These are phyloP conservation scores for Leccinum boreale DNA, from an alignment of 768 basidiomycete species.

Conservation along the genomic window DNA sequence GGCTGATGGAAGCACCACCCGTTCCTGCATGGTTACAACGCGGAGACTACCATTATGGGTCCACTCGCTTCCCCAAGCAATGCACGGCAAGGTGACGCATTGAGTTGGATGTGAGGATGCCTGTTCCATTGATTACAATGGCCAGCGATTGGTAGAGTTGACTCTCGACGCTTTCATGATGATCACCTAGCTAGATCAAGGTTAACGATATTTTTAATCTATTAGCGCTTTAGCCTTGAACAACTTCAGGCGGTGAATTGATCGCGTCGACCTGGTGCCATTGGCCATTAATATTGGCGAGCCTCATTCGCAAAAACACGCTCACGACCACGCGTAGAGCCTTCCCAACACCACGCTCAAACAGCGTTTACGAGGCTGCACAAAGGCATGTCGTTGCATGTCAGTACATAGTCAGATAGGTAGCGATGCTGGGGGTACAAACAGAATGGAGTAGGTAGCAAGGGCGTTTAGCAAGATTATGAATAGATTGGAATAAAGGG, in stretches of 20 bases:
- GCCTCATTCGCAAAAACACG: not conserved
- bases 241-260: not conserved
- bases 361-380: conserved; percentile 5
- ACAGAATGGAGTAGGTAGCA: not conserved
- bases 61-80: not conserved
- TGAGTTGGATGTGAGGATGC: not conserved
- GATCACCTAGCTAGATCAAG: too few relatives aligned
- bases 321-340: not conserved
- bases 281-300: not conserved
- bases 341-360: conserved; percentile 1
- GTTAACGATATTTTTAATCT: too few relatives aligned
- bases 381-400: not conserved
- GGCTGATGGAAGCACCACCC: not conserved
- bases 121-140: not conserved
- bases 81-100: not conserved
- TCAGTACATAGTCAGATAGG: not conserved
- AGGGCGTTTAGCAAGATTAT: conserved; percentile 17
- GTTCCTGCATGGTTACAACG: not conserved
- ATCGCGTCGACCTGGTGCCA: not conserved
- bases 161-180: not conserved
- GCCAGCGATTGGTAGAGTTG: not conserved
- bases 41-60: not conserved
- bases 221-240: too few relatives aligned
- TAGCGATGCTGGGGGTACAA: not conserved
- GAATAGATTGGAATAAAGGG: not conserved